A percentile compares a stretch with the other conserved stretches of the same genome.
Conservation (phyloP, 768 basidiomycete species). For the Mycena pura region DNA sequence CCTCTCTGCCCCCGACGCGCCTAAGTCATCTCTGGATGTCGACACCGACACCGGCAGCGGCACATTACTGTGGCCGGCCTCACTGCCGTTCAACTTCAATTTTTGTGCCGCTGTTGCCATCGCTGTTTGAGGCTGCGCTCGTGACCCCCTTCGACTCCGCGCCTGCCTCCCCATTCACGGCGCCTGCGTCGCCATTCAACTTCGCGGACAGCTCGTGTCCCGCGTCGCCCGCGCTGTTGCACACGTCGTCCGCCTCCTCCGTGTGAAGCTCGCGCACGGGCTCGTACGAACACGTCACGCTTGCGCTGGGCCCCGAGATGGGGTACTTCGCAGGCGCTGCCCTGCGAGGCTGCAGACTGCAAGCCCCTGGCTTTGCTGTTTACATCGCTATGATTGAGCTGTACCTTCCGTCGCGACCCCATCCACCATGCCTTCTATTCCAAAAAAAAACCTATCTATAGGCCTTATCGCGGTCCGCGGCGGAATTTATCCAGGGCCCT, state of each 20-base stretch:
- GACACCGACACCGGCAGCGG: not conserved
- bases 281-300: conserved; percentile 1
- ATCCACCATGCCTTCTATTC: no score
- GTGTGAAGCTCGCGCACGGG: not conserved
- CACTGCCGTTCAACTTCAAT: not conserved
- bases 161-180: not conserved
- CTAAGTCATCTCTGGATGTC: not conserved
- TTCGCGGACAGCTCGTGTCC: not conserved
- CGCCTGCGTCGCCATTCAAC: not conserved
- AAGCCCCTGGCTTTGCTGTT: no score
- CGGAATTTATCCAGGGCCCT: no score
- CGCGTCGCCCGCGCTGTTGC: conserved; percentile 10
- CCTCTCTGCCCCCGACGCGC: not conserved
- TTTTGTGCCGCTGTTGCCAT: not conserved
- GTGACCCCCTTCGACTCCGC: not conserved
- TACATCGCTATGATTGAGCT: no score
- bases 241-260: not conserved
- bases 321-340: no score
- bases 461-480: no score
- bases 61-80: not conserved
- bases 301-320: not conserved
- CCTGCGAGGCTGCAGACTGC: no score
- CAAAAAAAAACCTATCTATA: no score
- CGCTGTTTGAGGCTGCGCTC: not conserved
- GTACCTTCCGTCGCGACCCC: no score